phyloP scores from a whole-genome alignment of 306 rosid genomes.

The Benincasa hispida region DNA sequence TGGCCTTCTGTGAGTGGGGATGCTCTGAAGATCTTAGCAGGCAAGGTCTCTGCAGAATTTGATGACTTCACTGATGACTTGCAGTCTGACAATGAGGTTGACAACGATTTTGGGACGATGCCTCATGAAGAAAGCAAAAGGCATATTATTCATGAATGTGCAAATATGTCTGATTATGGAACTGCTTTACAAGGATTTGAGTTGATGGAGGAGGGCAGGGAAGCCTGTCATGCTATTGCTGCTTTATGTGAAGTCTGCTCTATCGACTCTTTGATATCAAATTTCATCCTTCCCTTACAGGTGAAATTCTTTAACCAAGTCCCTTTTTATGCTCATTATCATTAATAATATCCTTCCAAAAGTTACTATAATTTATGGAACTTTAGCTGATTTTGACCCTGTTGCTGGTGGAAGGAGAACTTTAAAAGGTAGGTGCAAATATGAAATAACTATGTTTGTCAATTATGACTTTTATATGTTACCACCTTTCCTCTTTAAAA shows the following conservation, averaged over 20 bases:
- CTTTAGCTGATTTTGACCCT: not conserved
- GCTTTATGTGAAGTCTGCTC: constrained; percentile 95
- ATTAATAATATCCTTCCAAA: constrained; percentile 5
- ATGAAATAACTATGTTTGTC: not conserved
- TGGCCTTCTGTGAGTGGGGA: constrained; percentile 88
- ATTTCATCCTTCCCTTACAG: constrained; percentile 96
- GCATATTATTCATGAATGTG: constrained; percentile 5
- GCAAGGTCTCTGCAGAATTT: constrained; percentile 75
- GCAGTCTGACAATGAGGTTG: constrained; percentile 21
- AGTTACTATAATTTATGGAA: not conserved
- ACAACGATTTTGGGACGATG: constrained; percentile 18
- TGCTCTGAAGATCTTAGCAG: constrained; percentile 72
- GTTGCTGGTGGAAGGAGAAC: not conserved
- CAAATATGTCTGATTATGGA: constrained; percentile 49
- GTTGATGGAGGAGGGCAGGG: constrained; percentile 53
- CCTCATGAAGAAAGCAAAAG: constrained; percentile 17
- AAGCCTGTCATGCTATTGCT: constrained; percentile 94
- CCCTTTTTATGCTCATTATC: constrained; percentile 6
- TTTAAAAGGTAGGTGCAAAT: not conserved
- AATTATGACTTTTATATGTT: not conserved
- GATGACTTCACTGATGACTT: constrained; percentile 35
- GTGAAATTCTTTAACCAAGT: constrained; percentile 22
- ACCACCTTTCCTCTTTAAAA: too few relatives aligned
- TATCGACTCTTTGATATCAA: constrained; percentile 78
- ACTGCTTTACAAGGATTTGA: constrained; percentile 58